phyloP scores from a whole-genome alignment of 768 basidiomycete genomes.

The Pulveroboletus sp. region DNA sequence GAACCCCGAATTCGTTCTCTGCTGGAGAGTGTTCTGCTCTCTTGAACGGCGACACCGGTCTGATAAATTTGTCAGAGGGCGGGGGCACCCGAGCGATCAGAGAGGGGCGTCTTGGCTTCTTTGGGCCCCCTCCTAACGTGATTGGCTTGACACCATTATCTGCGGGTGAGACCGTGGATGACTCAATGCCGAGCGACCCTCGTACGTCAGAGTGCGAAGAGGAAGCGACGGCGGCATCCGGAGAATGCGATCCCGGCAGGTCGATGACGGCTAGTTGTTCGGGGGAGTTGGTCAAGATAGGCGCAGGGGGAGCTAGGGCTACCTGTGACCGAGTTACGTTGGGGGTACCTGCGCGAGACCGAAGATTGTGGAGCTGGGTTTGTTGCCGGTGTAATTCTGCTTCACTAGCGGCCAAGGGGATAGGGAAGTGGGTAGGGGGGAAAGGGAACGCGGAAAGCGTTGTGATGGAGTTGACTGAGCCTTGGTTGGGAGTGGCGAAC shows the following conservation, averaged over 20 bases:
- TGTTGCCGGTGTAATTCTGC: constrained; percentile 26
- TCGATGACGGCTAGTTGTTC: constrained; percentile 6
- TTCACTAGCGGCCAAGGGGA: constrained; percentile 42
- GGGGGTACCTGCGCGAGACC: constrained; percentile 20
- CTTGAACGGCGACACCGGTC: constrained; percentile 22
- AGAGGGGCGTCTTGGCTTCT: constrained; percentile 20
- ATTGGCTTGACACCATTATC: background rate
- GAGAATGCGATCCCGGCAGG: constrained; percentile 4
- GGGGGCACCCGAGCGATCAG: constrained; percentile 18
- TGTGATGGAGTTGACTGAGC: constrained; percentile 48
- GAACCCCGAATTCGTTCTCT: constrained; percentile 36
- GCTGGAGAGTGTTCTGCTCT: constrained; percentile 10
- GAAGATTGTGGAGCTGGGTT: constrained; percentile 22
- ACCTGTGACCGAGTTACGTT: constrained; percentile 3
- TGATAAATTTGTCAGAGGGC: constrained; percentile 13
- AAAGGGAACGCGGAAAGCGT: constrained; percentile 72
- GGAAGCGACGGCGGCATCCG: constrained; percentile 2
- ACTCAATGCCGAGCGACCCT: background rate
- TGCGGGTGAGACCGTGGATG: background rate
- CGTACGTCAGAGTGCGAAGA: constrained; percentile 5
- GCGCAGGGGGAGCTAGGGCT: constrained; percentile 1
- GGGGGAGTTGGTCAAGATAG: constrained; percentile 22
- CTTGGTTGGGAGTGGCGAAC: constrained; percentile 18
- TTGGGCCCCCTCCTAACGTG: background rate
- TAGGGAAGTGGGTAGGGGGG: constrained; percentile 70